phyloP scores from a whole-genome alignment of 1,284 basidiomycete species.

The Microstroma glucosiphilum region DNA sequence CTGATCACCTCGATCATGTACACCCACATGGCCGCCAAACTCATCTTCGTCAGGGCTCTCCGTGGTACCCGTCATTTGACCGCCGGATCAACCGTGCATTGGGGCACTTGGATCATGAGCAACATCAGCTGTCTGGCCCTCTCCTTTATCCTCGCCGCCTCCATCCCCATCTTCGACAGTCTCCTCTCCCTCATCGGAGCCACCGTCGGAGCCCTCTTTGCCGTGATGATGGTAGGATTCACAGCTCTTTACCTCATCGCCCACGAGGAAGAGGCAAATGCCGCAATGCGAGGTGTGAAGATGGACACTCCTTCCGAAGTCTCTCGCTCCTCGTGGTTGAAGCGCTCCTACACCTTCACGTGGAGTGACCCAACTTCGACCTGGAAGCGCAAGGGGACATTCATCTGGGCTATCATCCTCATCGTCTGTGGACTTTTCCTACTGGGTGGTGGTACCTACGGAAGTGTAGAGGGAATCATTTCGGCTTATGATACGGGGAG shows the following conservation, averaged over 20 bases:
- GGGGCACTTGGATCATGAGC: conserved; percentile 57
- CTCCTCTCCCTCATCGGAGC: conserved; percentile 55
- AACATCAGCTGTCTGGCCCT: not conserved
- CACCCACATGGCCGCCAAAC: conserved; percentile 59
- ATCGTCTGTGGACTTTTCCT: conserved; percentile 2
- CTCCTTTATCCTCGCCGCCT: conserved; percentile 54
- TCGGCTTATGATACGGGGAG: conserved; percentile 51
- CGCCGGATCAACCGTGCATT: conserved; percentile 59
- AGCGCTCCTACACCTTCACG: not conserved
- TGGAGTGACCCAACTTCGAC: not conserved
- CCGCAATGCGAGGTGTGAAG: not conserved
- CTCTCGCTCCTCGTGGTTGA: not conserved
- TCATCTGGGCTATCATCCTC: not conserved
- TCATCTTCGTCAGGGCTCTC: conserved; percentile 61
- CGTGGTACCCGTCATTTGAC: conserved; percentile 60
- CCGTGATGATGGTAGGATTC: conserved; percentile 10
- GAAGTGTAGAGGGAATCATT: conserved; percentile 52
- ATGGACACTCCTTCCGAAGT: not conserved
- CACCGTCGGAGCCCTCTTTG: conserved; percentile 60
- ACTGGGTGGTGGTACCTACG: conserved; percentile 57
- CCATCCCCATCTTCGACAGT: conserved; percentile 35
- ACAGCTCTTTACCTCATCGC: conserved; percentile 38
- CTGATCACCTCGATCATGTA: conserved; percentile 57
- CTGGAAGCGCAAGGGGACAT: not conserved
- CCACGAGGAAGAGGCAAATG: conserved; percentile 14